Conservation (phyloP, 495 filamentous ascomycete species). For the Aspergillus carlsbadensis region DNA sequence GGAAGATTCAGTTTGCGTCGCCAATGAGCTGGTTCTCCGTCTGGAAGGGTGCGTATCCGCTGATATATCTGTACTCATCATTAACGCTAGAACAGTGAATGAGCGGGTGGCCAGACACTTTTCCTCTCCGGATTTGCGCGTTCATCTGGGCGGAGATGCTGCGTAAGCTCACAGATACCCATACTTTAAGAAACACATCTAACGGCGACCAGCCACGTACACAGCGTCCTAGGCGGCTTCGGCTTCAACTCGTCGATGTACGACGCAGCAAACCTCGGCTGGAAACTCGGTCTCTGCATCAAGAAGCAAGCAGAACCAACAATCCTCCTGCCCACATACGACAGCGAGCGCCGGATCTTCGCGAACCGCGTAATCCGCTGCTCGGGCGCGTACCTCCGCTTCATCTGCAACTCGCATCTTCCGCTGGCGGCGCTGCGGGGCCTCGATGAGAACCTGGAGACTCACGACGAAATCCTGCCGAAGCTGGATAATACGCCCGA, state of each 20-base stretch:
- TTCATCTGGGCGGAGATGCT: conserved; percentile 1
- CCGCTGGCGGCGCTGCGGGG: neutral
- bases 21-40: conserved; percentile 6
- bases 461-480: neutral
- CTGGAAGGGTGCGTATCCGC: neutral
- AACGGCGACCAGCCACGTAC: neutral
- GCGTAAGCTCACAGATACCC: neutral
- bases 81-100: too few relatives aligned
- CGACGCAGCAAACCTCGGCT: conserved; percentile 4
- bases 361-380: conserved; percentile 5
- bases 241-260: conserved; percentile 7
- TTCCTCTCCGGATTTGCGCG: neutral
- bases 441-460: neutral
- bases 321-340: neutral
- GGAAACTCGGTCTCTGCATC: conserved; percentile 2
- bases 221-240: conserved; percentile 2
- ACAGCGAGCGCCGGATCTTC: neutral
- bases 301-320: neutral
- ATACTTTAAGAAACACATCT: too few relatives aligned
- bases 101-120: conserved; percentile 1
- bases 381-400: conserved; percentile 2
- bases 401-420: conserved; percentile 2
- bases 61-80: too few relatives aligned
- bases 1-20: neutral
- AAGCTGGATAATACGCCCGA: neutral